Conservation (phyloP, 139 green algal species). For the Asterochloris erici region DNA sequence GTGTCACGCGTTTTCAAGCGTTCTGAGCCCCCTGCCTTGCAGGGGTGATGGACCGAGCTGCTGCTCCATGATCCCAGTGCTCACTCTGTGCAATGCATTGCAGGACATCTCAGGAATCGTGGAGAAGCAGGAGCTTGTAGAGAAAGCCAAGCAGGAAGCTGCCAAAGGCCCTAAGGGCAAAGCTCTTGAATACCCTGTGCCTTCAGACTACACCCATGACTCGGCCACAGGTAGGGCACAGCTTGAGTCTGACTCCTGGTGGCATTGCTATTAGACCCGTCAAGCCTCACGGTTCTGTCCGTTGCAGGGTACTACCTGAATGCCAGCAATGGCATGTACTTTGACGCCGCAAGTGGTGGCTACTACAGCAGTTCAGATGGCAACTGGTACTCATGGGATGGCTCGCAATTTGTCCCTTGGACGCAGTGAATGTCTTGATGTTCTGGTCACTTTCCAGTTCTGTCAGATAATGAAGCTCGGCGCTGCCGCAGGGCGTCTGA, state of each 20-base stretch:
- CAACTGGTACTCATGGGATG: conserved; percentile 58
- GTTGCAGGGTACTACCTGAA: no score
- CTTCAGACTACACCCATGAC: conserved; percentile 58
- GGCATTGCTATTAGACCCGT: no score
- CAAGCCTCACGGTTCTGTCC: no score
- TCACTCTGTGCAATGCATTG: not conserved
- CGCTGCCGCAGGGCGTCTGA: no score
- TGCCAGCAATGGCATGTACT: no score
- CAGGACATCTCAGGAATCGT: conserved; percentile 45
- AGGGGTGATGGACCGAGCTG: not conserved
- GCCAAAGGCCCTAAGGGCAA: conserved; percentile 6
- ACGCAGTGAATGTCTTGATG: no score
- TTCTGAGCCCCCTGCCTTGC: not conserved
- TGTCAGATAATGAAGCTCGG: no score
- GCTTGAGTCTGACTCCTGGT: no score
- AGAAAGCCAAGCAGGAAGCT: conserved; percentile 33
- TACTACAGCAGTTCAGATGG: conserved; percentile 24
- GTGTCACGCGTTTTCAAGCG: not conserved
- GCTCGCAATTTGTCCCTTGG: conserved; percentile 42
- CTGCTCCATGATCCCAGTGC: not conserved
- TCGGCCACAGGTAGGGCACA: conserved; percentile 12
- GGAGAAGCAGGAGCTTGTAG: conserved; percentile 68
- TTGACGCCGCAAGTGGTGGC: conserved; percentile 21
- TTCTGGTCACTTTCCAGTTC: no score
- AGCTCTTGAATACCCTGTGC: conserved; percentile 7